phyloP scores from a whole-genome alignment of 1,284 basidiomycete species.

The Polyporus tsugae region DNA sequence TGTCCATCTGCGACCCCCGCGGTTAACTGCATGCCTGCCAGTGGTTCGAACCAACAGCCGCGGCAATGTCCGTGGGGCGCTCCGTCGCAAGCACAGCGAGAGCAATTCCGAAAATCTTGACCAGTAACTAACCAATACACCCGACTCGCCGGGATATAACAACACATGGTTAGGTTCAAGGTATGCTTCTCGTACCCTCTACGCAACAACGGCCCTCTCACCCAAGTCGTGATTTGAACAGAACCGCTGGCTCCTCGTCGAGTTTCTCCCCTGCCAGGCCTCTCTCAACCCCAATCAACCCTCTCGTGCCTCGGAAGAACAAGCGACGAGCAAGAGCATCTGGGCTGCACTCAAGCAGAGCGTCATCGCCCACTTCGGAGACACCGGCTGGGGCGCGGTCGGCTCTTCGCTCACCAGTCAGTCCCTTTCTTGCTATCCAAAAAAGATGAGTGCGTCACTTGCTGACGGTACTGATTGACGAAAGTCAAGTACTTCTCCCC shows the following conservation, averaged over 20 bases:
- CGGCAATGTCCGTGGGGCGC: no score
- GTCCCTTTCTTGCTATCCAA: slow-evolving; percentile 22
- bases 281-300: slow-evolving; percentile 12
- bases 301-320: slow-evolving; percentile 8
- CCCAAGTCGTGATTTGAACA: slow-evolving; percentile 37
- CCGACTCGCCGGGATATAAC: not conserved
- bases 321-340: slow-evolving; percentile 60
- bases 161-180: slow-evolving; percentile 68
- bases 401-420: slow-evolving; percentile 71
- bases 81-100: no score
- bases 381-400: slow-evolving; percentile 82
- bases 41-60: no score
- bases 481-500: slow-evolving; percentile 86
- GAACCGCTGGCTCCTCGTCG: slow-evolving; percentile 84
- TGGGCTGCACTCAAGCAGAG: slow-evolving; percentile 74
- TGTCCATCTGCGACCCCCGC: no score
- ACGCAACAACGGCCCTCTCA: slow-evolving; percentile 1
- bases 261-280: slow-evolving; percentile 76
- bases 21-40: no score
- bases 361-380: slow-evolving; percentile 77
- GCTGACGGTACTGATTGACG: not conserved
- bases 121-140: no score
- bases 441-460: not conserved
- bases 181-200: slow-evolving; percentile 28
- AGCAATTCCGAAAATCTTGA: no score